Base-by-base conservation (phyloP, 192 early-diverging fungal species). In the Coemansia interrupta region DNA sequence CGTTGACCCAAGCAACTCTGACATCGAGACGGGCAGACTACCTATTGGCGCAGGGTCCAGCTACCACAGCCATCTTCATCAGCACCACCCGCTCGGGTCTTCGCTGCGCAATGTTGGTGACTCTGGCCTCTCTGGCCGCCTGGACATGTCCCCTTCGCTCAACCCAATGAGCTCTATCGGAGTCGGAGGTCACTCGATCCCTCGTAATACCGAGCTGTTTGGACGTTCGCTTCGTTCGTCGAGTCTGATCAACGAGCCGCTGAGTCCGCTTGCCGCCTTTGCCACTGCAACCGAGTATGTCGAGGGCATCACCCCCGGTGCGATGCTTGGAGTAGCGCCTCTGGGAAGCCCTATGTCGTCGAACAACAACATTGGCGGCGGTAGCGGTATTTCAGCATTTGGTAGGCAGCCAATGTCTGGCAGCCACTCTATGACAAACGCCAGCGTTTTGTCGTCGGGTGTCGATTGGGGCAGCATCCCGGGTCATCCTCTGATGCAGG, bases 151-250 rank as follows among this genome's bases (percentile, higher is more conserved):
- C 22, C 72, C 65, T 7, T 66, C 58, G 12, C 15, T 61, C 10
- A 50, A 68, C n/a, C 58, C 72, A 10, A 52, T 68, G n/a, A 66
- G 66, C 54, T 23, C 17, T 14, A 42, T 15, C 19, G 54, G 58
- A 12, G 24, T 24, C 17, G 58, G 49, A 7, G 68, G 64, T 5
- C 68, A 62, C 4, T 67, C 74, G 6, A 62, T 64, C 10, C 68
- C 74, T 13, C 64, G 58, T 19, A 54, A 54, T 40, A 54, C 13
- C 29, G 74, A 78, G 7, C n/a, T 71, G 30, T 57, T 78, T 46
- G 61, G 74, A 2, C 68, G 74, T 30, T 63, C 74, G 17, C 40
- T 78, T 29, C 74, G 65, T 44, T 63, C 74, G 2, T 68, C 64
- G 1, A 70, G 64, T 49, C 45, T 70, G 7, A 50, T 50, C 9